Evolutionary conservation across 225 moss, liverwort and hornwort genomes (phyloP), one percentile per base, ranked within the genome.

Genomic region (Polytrichum formosum): DNA sequence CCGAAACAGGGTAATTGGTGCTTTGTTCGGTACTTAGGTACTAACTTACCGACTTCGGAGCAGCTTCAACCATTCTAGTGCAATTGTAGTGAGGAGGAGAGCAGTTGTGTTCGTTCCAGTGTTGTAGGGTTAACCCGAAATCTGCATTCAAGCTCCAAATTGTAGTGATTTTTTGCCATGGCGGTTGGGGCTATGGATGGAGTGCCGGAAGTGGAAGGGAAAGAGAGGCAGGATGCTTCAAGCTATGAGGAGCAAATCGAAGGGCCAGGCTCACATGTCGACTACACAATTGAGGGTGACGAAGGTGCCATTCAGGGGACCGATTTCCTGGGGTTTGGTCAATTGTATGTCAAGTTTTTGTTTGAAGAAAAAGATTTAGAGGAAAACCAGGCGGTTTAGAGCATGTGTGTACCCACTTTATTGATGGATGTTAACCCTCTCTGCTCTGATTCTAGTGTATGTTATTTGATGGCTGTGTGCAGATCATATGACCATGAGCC

Each of bases 401-500:
- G 6, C 18, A 18, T 35, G 33, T 65, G 65, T 13, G 29, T 18
- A 30, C 19, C 6, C 19, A 21, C 6, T 10, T 1, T 30, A 18
- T 65, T 33, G 29, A 53, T 28, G 27, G 17, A 65, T 30, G 65
- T 46, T 18, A 65, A 33, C 6, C 18, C 6, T 65, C 35, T 33
- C n/a, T 18, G 23, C 37, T 17, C 26, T 5, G 35, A 20, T 23
- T 18, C 21, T 46, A n/a, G 61, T 18, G 46, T 1, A 63, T 60
- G 7, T 29, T 71, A 26, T 16, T 33, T 5, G 23, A 71, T 22
- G 22, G 16, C 6, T 1, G 26, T 25, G 81, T 61, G 87, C 66
- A 26, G 30, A 74, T 63, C 60, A 63, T 25, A 78, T 71, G 9
- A 78, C 87, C 53, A 28, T 63, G 72, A 78, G 76, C 63, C 87